Conservation (phyloP, 352 stramenopile species). For the Globisporangium solare region DNA sequence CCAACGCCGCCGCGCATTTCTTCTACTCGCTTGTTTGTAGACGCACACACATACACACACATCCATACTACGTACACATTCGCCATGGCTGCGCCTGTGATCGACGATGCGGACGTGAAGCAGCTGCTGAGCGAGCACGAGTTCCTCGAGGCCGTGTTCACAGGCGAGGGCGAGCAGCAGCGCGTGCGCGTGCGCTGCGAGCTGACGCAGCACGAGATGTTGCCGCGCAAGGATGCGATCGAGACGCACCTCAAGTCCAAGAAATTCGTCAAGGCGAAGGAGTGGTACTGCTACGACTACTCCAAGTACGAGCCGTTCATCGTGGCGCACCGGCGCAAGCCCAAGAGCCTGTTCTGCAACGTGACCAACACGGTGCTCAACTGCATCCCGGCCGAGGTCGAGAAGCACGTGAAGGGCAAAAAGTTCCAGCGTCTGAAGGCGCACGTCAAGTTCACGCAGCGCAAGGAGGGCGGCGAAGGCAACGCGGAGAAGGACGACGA, state of each 20-base stretch:
- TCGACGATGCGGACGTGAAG: conserved; percentile 29
- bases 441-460: conserved; percentile 44
- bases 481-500: conserved; percentile 41
- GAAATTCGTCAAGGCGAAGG: conserved; percentile 74
- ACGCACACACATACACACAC: background rate
- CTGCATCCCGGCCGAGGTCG: conserved; percentile 82
- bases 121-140: conserved; percentile 40
- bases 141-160: conserved; percentile 51
- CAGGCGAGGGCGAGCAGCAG: conserved; percentile 35
- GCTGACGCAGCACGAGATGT: conserved; percentile 77
- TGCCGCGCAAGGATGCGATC: conserved; percentile 54
- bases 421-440: conserved; percentile 79
- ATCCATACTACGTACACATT: too few species aligned
- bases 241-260: conserved; percentile 68
- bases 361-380: conserved; percentile 86
- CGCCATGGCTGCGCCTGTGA: conserved; percentile 15
- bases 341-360: conserved; percentile 87
- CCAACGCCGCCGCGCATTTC: too few species aligned
- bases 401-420: conserved; percentile 88
- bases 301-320: conserved; percentile 90
- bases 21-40: background rate
- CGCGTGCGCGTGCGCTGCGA: conserved; percentile 64
- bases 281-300: conserved; percentile 90
- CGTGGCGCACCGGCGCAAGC: conserved; percentile 74
- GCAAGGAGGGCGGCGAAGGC: conserved; percentile 34